These are phyloP conservation scores for Yamadazyma laniorum DNA, from an alignment of 805 yeast genomes.

Conservation along the genomic window DNA sequence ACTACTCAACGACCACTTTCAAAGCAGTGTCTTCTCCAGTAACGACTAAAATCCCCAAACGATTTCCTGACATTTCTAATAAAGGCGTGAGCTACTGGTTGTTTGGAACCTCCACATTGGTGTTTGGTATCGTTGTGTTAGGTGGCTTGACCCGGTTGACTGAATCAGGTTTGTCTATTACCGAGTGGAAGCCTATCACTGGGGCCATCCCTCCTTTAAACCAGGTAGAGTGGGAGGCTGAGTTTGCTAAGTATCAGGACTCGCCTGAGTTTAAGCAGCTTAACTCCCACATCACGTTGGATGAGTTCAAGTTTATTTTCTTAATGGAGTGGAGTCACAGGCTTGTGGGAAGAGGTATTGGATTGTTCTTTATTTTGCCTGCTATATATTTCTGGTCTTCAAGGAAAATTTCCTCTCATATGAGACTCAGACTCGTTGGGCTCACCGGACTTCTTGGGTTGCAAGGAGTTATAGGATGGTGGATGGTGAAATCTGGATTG, in stretches of 20 bases:
- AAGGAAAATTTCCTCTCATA: constrained; percentile 62
- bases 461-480: constrained; percentile 98
- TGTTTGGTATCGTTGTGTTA: constrained; percentile 91
- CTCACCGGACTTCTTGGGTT: constrained; percentile 78
- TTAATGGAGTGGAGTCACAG: constrained; percentile 98
- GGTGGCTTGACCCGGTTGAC: constrained; percentile 96
- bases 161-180: constrained; percentile 92
- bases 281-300: constrained; percentile 84
- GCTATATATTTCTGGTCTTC: constrained; percentile 75
- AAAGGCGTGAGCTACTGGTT: constrained; percentile 79
- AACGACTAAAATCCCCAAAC: not conserved
- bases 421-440: constrained; percentile 65
- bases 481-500: constrained; percentile 98
- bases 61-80: constrained; percentile 14
- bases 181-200: constrained; percentile 98
- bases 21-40: constrained; percentile 1
- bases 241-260: constrained; percentile 73
- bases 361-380: constrained; percentile 78
- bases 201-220: constrained; percentile 88
- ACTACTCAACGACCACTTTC: constrained; percentile 7
- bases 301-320: constrained; percentile 92
- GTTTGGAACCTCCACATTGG: constrained; percentile 80
- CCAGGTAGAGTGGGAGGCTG: constrained; percentile 80
- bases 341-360: constrained; percentile 87
- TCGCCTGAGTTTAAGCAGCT: constrained; percentile 91